Conservation (phyloP, 2,329 filamentous ascomycete genomes). For the Epichloe elymi region DNA sequence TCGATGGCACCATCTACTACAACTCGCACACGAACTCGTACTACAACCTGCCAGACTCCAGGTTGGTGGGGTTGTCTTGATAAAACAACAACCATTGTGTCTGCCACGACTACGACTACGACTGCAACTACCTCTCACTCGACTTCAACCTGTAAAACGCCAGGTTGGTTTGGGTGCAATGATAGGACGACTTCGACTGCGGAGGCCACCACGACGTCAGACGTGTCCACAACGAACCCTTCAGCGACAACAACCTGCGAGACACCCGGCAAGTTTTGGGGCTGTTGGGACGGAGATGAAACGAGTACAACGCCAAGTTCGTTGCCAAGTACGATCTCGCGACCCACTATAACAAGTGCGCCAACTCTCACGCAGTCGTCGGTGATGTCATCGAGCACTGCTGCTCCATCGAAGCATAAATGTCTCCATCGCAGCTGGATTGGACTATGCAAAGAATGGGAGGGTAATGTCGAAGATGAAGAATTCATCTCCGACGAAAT, state of each 20-base stretch:
- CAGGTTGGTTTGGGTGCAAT: constrained; percentile 56
- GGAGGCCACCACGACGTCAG: constrained; percentile 17
- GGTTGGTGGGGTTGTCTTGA: constrained; percentile 83
- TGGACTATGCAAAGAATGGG: constrained; percentile 28
- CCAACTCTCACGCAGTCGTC: constrained; percentile 18
- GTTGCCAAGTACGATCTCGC: not conserved
- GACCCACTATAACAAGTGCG: constrained; percentile 17
- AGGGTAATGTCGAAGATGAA: constrained; percentile 9
- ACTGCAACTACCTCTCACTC: constrained; percentile 28
- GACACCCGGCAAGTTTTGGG: constrained; percentile 43
- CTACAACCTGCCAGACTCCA: constrained; percentile 78
- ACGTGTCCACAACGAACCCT: constrained; percentile 11
- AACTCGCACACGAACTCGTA: constrained; percentile 61
- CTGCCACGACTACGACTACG: constrained; percentile 20
- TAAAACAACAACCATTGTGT: constrained; percentile 39
- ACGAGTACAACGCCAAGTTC: constrained; percentile 12
- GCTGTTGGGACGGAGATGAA: constrained; percentile 32
- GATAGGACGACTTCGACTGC: constrained; percentile 25
- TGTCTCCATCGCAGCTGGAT: constrained; percentile 28
- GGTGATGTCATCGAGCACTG: constrained; percentile 13
- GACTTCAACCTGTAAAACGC: constrained; percentile 46
- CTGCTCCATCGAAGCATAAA: constrained; percentile 13
- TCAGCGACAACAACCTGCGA: constrained; percentile 28
- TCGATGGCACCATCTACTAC: constrained; percentile 41
- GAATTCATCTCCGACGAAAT: constrained; percentile 20